phyloP scores from a whole-genome alignment of 495 filamentous ascomycete genomes.

The Ramalina intermedia region DNA sequence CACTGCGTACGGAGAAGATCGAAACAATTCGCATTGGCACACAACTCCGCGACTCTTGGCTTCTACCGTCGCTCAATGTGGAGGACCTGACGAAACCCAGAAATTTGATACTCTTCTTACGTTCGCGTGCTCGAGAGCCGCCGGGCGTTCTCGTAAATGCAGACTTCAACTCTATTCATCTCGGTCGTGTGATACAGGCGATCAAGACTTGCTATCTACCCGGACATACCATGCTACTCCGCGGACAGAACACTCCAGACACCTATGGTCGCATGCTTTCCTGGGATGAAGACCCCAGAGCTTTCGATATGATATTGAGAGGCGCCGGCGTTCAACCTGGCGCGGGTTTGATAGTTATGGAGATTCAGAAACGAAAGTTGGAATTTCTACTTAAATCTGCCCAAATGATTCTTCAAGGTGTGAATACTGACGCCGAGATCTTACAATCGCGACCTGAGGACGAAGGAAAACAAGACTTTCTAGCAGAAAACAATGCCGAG shows the following conservation, averaged over 20 bases:
- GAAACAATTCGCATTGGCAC: conserved; percentile 10
- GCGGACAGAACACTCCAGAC: conserved; percentile 16
- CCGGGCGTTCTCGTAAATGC: conserved; percentile 27
- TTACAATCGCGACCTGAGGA: conserved; percentile 12
- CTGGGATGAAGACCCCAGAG: conserved; percentile 26
- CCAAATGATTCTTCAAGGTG: conserved; percentile 29
- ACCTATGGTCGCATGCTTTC: conserved; percentile 32
- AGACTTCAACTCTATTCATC: conserved; percentile 20
- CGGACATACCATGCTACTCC: conserved; percentile 29
- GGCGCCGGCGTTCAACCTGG: conserved; percentile 23
- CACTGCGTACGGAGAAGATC: conserved; percentile 19
- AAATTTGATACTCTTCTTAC: conserved; percentile 32
- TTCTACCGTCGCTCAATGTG: conserved; percentile 44
- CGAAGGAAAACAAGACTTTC: not conserved
- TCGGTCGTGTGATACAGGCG: conserved; percentile 18
- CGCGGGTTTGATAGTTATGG: conserved; percentile 29
- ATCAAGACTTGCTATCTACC: conserved; percentile 25
- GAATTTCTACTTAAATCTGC: conserved; percentile 29
- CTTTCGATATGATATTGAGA: conserved; percentile 18
- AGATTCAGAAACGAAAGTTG: conserved; percentile 30
- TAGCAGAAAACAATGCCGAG: not conserved
- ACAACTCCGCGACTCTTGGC: conserved; percentile 20
- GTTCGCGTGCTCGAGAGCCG: conserved; percentile 28
- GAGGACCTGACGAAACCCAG: conserved; percentile 35
- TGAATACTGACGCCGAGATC: conserved; percentile 8